Percentiles rank a stretch among this genome's conserved stretches.
Evolutionary conservation across 345 rosid genomes (phyloP).

Genomic region (Eucalyptus erythrocorys): DNA sequence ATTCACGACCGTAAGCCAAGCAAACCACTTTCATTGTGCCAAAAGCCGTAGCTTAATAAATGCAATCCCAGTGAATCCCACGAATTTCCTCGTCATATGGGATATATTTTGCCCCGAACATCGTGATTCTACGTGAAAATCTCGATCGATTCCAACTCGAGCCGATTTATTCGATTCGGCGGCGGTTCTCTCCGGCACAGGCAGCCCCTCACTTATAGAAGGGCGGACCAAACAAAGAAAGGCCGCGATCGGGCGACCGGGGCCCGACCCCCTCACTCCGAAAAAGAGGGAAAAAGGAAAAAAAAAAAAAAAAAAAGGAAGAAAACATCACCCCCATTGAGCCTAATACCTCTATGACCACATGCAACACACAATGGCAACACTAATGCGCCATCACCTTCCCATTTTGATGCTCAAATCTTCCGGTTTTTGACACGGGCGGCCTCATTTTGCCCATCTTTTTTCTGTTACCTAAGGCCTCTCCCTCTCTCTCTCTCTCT

Average conservation of each 20-base stretch:
- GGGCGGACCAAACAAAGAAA: background rate
- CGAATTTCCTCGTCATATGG: background rate
- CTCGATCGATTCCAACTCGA: background rate
- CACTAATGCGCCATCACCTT: background rate
- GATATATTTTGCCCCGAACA: background rate
- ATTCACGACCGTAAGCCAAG: no score
- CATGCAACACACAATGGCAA: background rate
- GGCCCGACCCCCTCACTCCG: background rate
- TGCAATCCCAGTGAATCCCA: background rate
- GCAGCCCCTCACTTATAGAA: rapidly evolving
- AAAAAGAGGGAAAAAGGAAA: rapidly evolving
- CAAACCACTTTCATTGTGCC: background rate
- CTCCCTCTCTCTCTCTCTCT: background rate
- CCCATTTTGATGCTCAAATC: background rate
- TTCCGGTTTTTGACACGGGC: background rate
- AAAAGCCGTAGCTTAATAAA: background rate
- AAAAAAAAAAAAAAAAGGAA: no score
- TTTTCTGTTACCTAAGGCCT: background rate
- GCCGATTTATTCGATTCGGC: rapidly evolving
- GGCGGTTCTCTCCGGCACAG: rapidly evolving
- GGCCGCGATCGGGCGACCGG: no score
- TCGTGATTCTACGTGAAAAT: background rate
- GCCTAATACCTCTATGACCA: background rate
- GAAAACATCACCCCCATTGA: background rate
- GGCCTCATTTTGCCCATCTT: background rate